Base-by-base conservation (phyloP, 768 basidiomycete species). In the Russula earlei region DNA sequence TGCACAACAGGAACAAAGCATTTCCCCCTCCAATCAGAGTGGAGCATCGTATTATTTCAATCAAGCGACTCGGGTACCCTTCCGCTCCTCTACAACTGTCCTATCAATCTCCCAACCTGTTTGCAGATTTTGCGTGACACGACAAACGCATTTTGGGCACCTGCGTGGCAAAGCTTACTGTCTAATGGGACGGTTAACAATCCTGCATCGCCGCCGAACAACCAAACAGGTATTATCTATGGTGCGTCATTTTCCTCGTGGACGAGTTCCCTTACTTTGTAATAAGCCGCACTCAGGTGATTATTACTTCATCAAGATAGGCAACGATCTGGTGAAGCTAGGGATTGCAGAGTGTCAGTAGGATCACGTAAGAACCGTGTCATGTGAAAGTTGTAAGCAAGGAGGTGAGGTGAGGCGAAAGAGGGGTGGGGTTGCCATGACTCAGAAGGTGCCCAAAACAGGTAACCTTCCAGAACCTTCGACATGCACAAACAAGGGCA, bases 171-270 rank as follows among this genome's bases (percentile, higher is more conserved):
- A 62, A 83, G 81, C 62, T 66, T 85, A 24, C 71, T 85, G 40
- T 78, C 82, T 2, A 82, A 84, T 63, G 83, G 80, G 34, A 84
- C 84, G 7, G 81, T 83, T 4, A 81, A 83, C 64, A 71, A 71
- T 64, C 81, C 78, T 3, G 74, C 70, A 33, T 57, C 58, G 25
- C 63, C 66, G 3, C 71, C 75, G 43, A 83, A 82, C 65, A 77
- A 73, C 56, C 66, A 79, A 53, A 85, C 83, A 2, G 84, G 82
- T 0, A 83, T 77, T 43, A 76, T 82, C 11, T 80, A 80, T 62
- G 78, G 78, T 77, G 49, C 25, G 71, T 59, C 1, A 24, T 7
- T 19, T 24, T 53, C 2, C 7, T 19, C 34, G 19, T 25, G 33
- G 37, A 2, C 31, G 10, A 3, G 20, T 20, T 36, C 10, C 4